phyloP scores from a whole-genome alignment of 108 stramenopile genomes.

The Cyclotella atomus region DNA sequence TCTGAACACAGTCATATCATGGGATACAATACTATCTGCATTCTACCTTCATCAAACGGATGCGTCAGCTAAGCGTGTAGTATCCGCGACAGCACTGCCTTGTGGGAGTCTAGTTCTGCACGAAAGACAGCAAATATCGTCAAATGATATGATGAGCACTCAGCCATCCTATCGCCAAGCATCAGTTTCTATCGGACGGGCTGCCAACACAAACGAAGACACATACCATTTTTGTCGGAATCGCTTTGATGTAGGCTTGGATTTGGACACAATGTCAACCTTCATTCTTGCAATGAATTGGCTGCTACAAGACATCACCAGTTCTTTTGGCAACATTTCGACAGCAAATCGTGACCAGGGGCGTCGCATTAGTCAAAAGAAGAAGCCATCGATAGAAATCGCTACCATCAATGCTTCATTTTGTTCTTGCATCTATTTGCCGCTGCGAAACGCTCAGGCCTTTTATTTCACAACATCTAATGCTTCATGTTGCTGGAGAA shows the following conservation, averaged over 20 bases:
- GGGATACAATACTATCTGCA: conserved; percentile 31
- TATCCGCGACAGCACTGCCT: conserved; percentile 15
- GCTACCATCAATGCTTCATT: conserved; percentile 25
- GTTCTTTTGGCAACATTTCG: conserved; percentile 3
- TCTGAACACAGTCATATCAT: conserved; percentile 26
- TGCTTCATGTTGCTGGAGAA: not conserved
- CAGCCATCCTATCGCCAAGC: not conserved
- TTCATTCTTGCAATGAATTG: conserved; percentile 12
- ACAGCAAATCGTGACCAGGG: no score
- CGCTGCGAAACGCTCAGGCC: not conserved
- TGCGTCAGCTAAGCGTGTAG: no score
- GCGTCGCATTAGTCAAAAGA: no score
- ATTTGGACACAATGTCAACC: conserved; percentile 17
- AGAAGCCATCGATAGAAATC: conserved; percentile 16
- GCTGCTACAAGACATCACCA: conserved; percentile 20
- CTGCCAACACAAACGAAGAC: not conserved
- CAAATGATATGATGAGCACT: no score
- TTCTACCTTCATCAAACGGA: conserved; percentile 4
- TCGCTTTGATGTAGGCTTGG: conserved; percentile 25
- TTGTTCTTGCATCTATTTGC: conserved; percentile 17
- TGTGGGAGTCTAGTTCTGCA: not conserved
- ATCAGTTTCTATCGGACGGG: conserved; percentile 3
- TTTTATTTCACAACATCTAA: conserved; percentile 26
- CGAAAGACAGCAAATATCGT: no score
- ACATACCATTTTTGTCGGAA: conserved; percentile 6